Percentiles rank a stretch among this genome's conserved stretches.
These are phyloP conservation scores for Vachellia pachyceras DNA, from an alignment of 306 rosid species.

Conservation along the genomic window DNA sequence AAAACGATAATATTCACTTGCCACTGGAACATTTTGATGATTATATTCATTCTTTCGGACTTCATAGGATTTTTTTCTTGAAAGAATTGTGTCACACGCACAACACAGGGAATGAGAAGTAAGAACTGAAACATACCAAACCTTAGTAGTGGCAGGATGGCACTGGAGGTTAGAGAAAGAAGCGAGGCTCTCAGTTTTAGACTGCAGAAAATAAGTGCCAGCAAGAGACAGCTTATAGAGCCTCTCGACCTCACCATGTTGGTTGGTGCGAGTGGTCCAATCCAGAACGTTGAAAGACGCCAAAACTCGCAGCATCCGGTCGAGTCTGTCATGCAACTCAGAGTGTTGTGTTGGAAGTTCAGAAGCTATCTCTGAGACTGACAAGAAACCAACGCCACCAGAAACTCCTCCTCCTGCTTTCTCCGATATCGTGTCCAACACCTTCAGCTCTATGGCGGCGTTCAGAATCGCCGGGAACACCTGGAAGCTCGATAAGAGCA, in stretches of 20 bases:
- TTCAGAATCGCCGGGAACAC: constrained; percentile 25
- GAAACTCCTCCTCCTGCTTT: background rate
- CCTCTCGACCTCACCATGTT: constrained; percentile 28
- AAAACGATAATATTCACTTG: too few relatives aligned
- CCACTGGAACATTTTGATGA: too few relatives aligned
- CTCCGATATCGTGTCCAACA: constrained; percentile 22
- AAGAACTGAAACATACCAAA: constrained; percentile 12
- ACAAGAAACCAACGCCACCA: background rate
- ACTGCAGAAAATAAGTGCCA: constrained; percentile 26
- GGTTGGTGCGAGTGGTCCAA: background rate
- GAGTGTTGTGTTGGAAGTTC: constrained; percentile 14
- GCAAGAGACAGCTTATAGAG: constrained; percentile 27
- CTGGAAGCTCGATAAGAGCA: constrained; percentile 20
- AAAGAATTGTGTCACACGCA: background rate
- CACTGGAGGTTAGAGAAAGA: constrained; percentile 4
- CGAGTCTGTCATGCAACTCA: constrained; percentile 2
- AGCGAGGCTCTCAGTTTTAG: constrained; percentile 9
- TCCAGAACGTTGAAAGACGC: constrained; percentile 22
- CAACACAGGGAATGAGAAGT: background rate
- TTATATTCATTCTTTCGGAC: too few relatives aligned
- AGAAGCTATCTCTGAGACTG: constrained; percentile 30
- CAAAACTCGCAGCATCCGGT: constrained; percentile 34
- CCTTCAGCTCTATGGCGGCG: constrained; percentile 36
- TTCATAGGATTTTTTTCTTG: too few relatives aligned
- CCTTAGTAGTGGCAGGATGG: background rate